phyloP scores from a whole-genome alignment of 331 rosid species.

The Malus hybrid region DNA sequence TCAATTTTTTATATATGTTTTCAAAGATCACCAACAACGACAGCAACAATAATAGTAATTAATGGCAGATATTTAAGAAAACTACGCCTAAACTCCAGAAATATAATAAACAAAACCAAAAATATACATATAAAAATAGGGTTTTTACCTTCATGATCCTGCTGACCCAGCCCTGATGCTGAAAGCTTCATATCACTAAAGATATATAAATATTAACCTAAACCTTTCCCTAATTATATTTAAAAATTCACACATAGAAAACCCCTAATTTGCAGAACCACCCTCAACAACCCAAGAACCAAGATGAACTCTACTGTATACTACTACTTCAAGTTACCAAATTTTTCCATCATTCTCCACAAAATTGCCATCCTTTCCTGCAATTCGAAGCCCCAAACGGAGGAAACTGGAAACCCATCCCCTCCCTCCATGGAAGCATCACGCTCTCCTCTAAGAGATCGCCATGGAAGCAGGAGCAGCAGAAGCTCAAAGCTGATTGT shows the following conservation, averaged over 20 bases:
- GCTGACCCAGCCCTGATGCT: conserved; percentile 88
- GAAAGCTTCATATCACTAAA: conserved; percentile 83
- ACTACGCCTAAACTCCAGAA: not conserved
- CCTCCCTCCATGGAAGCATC: conserved; percentile 14
- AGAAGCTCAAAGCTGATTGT: not conserved
- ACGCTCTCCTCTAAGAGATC: conserved; percentile 26
- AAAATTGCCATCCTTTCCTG: not conserved
- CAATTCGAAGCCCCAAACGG: conserved; percentile 13
- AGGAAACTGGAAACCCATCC: not conserved
- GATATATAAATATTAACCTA: not conserved
- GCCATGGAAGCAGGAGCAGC: conserved; percentile 30
- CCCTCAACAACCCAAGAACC: not conserved
- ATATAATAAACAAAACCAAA: not conserved
- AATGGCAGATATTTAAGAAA: not conserved
- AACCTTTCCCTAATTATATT: conserved; percentile 26
- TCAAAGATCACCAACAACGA: not conserved
- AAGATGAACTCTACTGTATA: not conserved
- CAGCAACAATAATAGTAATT: not conserved
- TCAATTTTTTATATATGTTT: not conserved
- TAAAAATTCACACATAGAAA: not conserved
- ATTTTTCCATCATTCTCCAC: conserved; percentile 13
- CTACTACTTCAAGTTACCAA: conserved; percentile 23
- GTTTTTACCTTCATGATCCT: conserved; percentile 57
- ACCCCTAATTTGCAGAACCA: conserved; percentile 12
- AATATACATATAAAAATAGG: not conserved